Percentiles rank a stretch among this genome's conserved stretches.
These are phyloP conservation scores for Phlyctochytrium planicorne DNA, from an alignment of 192 early-diverging fungal species.

Conservation along the genomic window DNA sequence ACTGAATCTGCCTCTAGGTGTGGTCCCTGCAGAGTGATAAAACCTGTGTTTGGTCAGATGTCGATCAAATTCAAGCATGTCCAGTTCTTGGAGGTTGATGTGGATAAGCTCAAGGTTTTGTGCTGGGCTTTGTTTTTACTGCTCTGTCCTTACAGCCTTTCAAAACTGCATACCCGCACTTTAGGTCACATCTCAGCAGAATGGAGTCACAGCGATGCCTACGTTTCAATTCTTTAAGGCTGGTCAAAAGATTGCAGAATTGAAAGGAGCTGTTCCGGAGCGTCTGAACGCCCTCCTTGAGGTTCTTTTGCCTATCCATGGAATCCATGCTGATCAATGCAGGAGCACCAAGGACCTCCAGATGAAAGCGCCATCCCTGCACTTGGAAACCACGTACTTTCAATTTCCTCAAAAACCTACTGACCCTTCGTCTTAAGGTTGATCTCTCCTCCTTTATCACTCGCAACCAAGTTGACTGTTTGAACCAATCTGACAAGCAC, in stretches of 20 bases:
- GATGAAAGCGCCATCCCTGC: slow-evolving; percentile 18
- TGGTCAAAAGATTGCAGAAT: slow-evolving; percentile 67
- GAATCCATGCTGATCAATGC: not conserved
- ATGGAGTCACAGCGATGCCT: slow-evolving; percentile 59
- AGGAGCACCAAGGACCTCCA: slow-evolving; percentile 36
- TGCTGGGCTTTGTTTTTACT: too few species aligned
- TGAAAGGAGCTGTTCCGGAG: slow-evolving; percentile 76
- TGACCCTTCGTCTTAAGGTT: slow-evolving; percentile 30
- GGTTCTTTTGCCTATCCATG: not conserved
- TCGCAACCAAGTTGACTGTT: slow-evolving; percentile 53
- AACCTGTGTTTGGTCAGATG: slow-evolving; percentile 42
- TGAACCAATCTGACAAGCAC: slow-evolving; percentile 83
- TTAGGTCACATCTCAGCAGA: slow-evolving; percentile 28
- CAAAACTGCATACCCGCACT: not conserved
- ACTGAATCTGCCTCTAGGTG: slow-evolving; percentile 15
- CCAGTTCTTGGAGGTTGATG: slow-evolving; percentile 45
- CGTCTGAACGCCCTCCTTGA: slow-evolving; percentile 49
- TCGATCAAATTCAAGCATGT: slow-evolving; percentile 30
- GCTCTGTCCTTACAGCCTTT: too few species aligned
- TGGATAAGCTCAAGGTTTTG: slow-evolving; percentile 45
- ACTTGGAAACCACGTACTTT: not conserved
- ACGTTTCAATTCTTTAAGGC: slow-evolving; percentile 83
- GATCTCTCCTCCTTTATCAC: slow-evolving; percentile 43
- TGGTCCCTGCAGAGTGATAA: slow-evolving; percentile 37
- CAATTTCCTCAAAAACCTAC: not conserved